Base-by-base conservation (phyloP, 1,284 basidiomycete genomes). In the Malassezia vespertilionis region DNA sequence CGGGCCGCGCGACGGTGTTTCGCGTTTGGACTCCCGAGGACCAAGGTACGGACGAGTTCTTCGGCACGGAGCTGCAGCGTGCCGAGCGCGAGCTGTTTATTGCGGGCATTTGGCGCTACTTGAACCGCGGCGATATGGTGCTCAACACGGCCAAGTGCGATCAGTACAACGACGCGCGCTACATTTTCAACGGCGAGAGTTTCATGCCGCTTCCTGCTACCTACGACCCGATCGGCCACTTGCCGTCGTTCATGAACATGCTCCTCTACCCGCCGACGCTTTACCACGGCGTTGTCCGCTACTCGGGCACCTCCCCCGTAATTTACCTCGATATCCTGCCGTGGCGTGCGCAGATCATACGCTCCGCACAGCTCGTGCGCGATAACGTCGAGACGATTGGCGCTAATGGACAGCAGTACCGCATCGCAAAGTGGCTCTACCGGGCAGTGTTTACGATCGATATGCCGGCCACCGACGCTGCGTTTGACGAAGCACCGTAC, bases 341-440 rank as follows among this genome's bases (percentile, higher is more conserved):
- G 2, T 73, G 62, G 57, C 49, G 60, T n/a, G 39, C 61, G 8
- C 52, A 64, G 45, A 58, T 74, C n/a, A 56, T 69, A 3, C 44
- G 55, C 34, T 67, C 61, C 8, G 55, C 74, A 49, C 46, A 57
- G 14, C 60, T 74, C 28, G 65, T 68, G 20, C 64, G 70, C 46
- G 73, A 73, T 28, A 63, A 68, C 39, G 63, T 72, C n/a, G 57
- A 69, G 33, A 60, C 70, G 20, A 50, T 61, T 15, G 65, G 64
- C 7, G 64, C 70, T 2, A 65, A 72, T 40, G 68, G 71, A 10
- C 57, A 53, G 21, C 52, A 57, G 14, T 74, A 74, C 53, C 53
- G 63, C 9, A 61, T 74, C 47, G 61, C 65, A 24, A 69, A 67
- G 44, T 73, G 71, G 65, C 63, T 74, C 23, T 74, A 74, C 54